phyloP scores from a whole-genome alignment of 805 yeast genomes.

The Saturnispora diversa region DNA sequence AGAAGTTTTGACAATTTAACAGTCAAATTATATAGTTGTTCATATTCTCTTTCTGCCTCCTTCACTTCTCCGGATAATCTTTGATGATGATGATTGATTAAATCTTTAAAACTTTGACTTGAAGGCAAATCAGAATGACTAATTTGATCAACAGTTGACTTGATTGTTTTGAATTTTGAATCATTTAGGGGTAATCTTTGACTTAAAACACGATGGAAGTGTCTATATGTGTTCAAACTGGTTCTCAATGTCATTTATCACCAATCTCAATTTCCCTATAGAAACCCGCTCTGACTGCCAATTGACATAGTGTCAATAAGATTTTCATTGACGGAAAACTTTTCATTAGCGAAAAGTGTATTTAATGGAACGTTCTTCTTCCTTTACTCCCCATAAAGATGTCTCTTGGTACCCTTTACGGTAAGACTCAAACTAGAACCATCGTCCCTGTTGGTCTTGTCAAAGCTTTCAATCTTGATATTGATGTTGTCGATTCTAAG shows the following conservation, averaged over 20 bases:
- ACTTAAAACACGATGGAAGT: not conserved
- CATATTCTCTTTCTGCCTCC: conserved; percentile 10
- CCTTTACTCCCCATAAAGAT: conserved; percentile 16
- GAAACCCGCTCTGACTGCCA: conserved; percentile 4
- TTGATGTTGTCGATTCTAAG: conserved; percentile 27
- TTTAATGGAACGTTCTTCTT: not conserved
- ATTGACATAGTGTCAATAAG: not conserved
- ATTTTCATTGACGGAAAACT: conserved; percentile 1
- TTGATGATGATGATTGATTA: conserved; percentile 14
- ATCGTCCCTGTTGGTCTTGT: conserved; percentile 36
- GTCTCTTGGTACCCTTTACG: conserved; percentile 32
- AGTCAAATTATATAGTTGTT: conserved; percentile 13
- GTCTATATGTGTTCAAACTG: not conserved
- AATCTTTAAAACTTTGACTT: conserved; percentile 7
- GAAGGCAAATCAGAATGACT: conserved; percentile 8
- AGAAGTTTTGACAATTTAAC: conserved; percentile 11
- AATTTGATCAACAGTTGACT: conserved; percentile 6
- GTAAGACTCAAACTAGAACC: conserved; percentile 27
- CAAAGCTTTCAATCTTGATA: conserved; percentile 52
- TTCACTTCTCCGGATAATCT: conserved; percentile 2
- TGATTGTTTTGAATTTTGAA: not conserved
- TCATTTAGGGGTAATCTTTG: not conserved
- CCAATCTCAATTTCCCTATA: not conserved
- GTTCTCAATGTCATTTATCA: not conserved
- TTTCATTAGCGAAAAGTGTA: not conserved